A percentile compares a stretch with the other conserved stretches of the same genome.
Conservation (phyloP, 805 yeast genomes). For the Kodamaea laetipori region DNA sequence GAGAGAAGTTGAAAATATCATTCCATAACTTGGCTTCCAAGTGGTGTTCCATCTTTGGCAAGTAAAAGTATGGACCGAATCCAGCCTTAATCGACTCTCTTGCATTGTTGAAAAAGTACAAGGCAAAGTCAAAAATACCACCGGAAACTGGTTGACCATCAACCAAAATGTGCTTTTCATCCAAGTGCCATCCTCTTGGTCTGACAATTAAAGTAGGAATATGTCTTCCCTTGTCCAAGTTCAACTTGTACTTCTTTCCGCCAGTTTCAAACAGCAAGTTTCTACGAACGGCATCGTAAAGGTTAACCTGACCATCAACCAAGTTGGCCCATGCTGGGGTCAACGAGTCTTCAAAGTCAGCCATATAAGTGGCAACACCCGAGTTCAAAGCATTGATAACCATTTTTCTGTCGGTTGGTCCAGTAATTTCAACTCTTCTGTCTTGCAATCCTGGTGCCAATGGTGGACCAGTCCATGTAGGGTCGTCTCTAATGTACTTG, state of each 20-base stretch:
- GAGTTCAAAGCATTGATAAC: slow-evolving; percentile 80
- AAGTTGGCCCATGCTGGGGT: slow-evolving; percentile 83
- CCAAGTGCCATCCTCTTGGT: slow-evolving; percentile 90
- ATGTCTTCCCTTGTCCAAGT: slow-evolving; percentile 52
- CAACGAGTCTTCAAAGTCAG: slow-evolving; percentile 82
- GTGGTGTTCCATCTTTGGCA: slow-evolving; percentile 87
- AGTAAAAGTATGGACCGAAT: slow-evolving; percentile 77
- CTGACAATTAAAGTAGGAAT: slow-evolving; percentile 79
- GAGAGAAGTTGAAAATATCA: slow-evolving; percentile 74
- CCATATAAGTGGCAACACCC: slow-evolving; percentile 79
- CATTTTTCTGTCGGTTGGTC: slow-evolving; percentile 85
- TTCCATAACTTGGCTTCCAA: slow-evolving; percentile 83
- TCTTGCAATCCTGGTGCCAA: slow-evolving; percentile 72
- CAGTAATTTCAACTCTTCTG: slow-evolving; percentile 81
- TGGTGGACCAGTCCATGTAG: slow-evolving; percentile 75
- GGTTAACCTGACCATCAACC: slow-evolving; percentile 78
- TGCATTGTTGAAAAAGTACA: slow-evolving; percentile 78
- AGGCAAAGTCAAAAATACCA: slow-evolving; percentile 76
- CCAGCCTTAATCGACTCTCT: slow-evolving; percentile 60
- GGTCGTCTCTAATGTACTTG: slow-evolving; percentile 65
- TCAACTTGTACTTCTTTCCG: slow-evolving; percentile 47
- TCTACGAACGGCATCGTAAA: slow-evolving; percentile 74
- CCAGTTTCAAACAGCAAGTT: slow-evolving; percentile 49
- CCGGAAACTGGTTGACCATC: slow-evolving; percentile 80
- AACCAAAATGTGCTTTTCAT: slow-evolving; percentile 66